A percentile compares a stretch with the other conserved stretches of the same genome.
Conservation (phyloP, 805 yeast genomes). For the Nakazawaea holstii region DNA sequence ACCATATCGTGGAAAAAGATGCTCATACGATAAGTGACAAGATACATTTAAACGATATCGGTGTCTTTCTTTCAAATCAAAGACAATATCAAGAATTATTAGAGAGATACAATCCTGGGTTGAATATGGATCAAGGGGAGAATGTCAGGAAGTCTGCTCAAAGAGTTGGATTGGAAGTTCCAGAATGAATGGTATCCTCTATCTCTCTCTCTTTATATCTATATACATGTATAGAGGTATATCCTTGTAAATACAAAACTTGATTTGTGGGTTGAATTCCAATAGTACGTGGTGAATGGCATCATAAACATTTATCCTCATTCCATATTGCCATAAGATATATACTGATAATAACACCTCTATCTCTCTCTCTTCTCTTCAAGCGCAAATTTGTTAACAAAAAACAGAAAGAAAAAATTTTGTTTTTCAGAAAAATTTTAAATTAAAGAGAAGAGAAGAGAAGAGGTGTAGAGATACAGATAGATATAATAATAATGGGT, state of each 20-base stretch:
- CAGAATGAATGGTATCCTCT: slow-evolving; percentile 37
- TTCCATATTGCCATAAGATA: no score
- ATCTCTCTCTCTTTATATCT: neutral
- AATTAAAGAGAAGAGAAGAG: neutral
- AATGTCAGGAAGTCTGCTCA: slow-evolving; percentile 76
- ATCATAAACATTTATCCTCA: no score
- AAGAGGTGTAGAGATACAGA: neutral
- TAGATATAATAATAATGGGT: slow-evolving; percentile 3
- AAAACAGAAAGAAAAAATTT: no score
- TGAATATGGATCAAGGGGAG: slow-evolving; percentile 71
- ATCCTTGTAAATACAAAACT: neutral
- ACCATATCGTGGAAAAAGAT: slow-evolving; percentile 21
- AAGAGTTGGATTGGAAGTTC: slow-evolving; percentile 79
- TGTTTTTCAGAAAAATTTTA: neutral
- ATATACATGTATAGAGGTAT: neutral
- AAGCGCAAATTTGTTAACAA: no score
- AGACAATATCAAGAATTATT: slow-evolving; percentile 71
- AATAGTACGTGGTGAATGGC: no score
- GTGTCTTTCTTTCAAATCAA: slow-evolving; percentile 63
- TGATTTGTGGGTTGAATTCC: no score
- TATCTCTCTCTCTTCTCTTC: no score
- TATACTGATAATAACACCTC: no score
- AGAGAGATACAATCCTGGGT: slow-evolving; percentile 84
- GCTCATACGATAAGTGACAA: slow-evolving; percentile 17
- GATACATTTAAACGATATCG: slow-evolving; percentile 51